A percentile compares a stretch with the other conserved stretches of the same genome.
These are phyloP conservation scores for Tritrichomonas musculus DNA, from an alignment of 208 protist species.

Conservation along the genomic window DNA sequence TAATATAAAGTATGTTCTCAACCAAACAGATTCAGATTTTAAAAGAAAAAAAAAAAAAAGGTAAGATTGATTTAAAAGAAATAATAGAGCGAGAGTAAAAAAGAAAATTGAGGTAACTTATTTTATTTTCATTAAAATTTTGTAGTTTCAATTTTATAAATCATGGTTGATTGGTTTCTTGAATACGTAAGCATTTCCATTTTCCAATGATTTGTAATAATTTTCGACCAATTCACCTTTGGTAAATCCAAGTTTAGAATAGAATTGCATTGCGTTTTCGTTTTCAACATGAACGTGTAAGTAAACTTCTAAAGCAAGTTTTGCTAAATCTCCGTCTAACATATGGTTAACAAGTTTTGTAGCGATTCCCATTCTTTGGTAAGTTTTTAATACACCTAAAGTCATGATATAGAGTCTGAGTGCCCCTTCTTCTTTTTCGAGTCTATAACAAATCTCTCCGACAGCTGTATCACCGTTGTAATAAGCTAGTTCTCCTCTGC, in stretches of 20 bases:
- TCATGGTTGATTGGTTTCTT: not conserved
- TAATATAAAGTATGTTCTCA: too few relatives aligned
- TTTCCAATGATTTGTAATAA: conserved; percentile 18
- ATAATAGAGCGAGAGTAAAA: too few relatives aligned
- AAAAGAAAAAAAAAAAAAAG: too few relatives aligned
- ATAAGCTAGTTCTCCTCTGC: not conserved
- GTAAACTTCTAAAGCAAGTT: not conserved
- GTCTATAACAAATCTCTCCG: not conserved
- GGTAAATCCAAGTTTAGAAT: not conserved
- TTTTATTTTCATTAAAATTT: too few relatives aligned
- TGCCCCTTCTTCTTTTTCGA: not conserved
- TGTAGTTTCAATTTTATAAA: too few relatives aligned
- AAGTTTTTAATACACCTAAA: not conserved
- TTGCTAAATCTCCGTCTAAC: not conserved
- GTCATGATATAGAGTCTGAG: conserved; percentile 1
- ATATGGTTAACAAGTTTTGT: not conserved
- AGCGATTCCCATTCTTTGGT: not conserved
- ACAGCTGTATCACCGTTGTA: not conserved
- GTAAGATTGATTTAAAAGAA: too few relatives aligned
- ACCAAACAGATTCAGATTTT: too few relatives aligned
- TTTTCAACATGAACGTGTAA: not conserved
- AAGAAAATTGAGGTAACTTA: too few relatives aligned
- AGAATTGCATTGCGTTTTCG: conserved; percentile 23
- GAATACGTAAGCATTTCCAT: not conserved
- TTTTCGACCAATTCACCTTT: not conserved